phyloP scores from a whole-genome alignment of 1,139 yeast genomes.

The Suhomyces bolitotheri region DNA sequence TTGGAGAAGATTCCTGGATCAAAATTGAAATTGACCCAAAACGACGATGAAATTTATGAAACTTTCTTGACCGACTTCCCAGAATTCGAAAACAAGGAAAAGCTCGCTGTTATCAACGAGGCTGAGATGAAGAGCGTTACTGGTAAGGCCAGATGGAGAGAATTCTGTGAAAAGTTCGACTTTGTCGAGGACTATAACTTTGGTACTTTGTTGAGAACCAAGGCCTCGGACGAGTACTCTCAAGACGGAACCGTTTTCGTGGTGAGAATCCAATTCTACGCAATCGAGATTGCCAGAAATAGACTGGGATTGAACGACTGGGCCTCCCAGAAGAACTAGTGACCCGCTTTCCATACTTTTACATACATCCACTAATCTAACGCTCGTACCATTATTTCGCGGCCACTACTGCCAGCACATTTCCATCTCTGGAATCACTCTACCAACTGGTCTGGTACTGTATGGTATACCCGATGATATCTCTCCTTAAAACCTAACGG shows the following conservation, averaged over 20 bases:
- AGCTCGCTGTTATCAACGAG: constrained; percentile 63
- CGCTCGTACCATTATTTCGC: constrained; percentile 1
- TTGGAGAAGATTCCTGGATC: constrained; percentile 76
- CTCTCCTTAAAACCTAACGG: too few relatives aligned
- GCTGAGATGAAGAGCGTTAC: constrained; percentile 75
- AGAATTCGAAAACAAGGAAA: constrained; percentile 65
- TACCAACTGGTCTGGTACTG: too few relatives aligned
- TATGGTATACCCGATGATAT: too few relatives aligned
- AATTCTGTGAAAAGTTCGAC: constrained; percentile 79
- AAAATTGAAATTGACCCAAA: constrained; percentile 70
- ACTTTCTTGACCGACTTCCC: constrained; percentile 77
- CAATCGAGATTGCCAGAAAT: constrained; percentile 93
- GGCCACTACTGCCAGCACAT: too few relatives aligned
- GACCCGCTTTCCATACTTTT: not conserved
- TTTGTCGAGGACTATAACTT: constrained; percentile 88
- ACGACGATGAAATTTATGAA: constrained; percentile 80
- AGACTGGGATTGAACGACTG: constrained; percentile 90
- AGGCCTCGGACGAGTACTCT: constrained; percentile 69
- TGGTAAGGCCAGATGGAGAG: constrained; percentile 92
- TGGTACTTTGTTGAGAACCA: constrained; percentile 85
- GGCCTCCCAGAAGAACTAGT: constrained; percentile 46
- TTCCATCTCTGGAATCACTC: too few relatives aligned
- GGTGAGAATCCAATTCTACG: constrained; percentile 91
- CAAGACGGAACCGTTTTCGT: constrained; percentile 86
- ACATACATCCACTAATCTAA: too few relatives aligned